Conservation (phyloP, 495 filamentous ascomycete genomes). For the Neohortaea acidophila region DNA sequence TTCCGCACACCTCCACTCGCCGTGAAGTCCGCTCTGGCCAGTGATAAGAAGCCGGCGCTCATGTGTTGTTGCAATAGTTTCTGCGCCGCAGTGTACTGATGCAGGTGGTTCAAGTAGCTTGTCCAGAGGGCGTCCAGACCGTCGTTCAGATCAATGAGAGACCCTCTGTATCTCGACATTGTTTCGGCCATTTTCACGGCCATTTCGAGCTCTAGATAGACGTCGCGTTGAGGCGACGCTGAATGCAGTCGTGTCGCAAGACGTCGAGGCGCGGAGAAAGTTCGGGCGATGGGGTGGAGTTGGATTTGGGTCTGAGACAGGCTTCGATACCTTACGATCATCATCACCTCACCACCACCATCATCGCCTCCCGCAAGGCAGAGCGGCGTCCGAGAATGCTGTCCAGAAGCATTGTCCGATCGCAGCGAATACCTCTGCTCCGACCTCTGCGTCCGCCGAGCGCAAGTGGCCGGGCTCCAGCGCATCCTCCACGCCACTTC, state of each 20-base stretch:
- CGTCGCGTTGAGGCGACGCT: no score
- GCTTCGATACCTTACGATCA: no score
- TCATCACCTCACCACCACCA: neutral
- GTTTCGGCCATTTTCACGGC: neutral
- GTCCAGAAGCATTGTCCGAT: slow-evolving; percentile 1
- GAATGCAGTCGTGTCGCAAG: no score
- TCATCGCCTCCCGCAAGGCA: neutral
- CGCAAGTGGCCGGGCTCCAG: neutral
- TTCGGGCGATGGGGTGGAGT: neutral
- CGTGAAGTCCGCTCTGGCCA: slow-evolving; percentile 34
- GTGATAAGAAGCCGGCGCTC: slow-evolving; percentile 34
- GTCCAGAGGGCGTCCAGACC: slow-evolving; percentile 50
- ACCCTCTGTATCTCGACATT: neutral
- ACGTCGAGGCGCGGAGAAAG: neutral
- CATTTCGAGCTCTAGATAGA: no score
- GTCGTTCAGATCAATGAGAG: slow-evolving; percentile 2
- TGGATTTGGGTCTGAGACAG: neutral
- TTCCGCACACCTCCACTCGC: slow-evolving; percentile 15
- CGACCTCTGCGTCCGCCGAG: slow-evolving; percentile 15
- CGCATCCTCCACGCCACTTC: slow-evolving; percentile 22
- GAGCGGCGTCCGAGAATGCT: slow-evolving; percentile 16
- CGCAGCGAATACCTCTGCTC: slow-evolving; percentile 7
- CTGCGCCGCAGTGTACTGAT: slow-evolving; percentile 52
- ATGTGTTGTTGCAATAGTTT: slow-evolving; percentile 38
- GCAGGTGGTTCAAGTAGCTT: slow-evolving; percentile 52